These are phyloP conservation scores for Rhizophagus prolifer DNA, from an alignment of 192 early-diverging fungal species.

Conservation along the genomic window DNA sequence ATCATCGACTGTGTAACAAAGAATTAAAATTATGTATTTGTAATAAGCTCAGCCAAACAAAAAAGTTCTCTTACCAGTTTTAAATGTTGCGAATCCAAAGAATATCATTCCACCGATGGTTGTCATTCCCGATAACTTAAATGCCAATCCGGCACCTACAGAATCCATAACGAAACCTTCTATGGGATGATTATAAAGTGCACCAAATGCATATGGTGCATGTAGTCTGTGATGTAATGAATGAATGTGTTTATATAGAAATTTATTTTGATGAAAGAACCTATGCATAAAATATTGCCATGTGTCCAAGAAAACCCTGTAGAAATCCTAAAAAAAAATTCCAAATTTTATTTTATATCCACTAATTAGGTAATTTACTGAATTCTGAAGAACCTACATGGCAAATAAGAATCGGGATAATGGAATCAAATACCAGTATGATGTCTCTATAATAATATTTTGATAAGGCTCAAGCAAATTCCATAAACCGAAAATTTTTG, in stretches of 20 bases:
- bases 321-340: not conserved
- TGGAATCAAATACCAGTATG: constrained; percentile 38
- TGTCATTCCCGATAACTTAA: constrained; percentile 64
- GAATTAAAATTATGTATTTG: not conserved
- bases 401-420: constrained; percentile 45
- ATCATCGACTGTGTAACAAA: constrained; percentile 60
- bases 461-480: not conserved
- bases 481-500: not conserved
- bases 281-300: constrained; percentile 76
- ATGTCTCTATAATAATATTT: constrained; percentile 10
- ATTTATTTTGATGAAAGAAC: constrained; percentile 66
- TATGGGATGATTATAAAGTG: constrained; percentile 80
- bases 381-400: constrained; percentile 42
- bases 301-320: constrained; percentile 50
- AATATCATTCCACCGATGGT: constrained; percentile 66
- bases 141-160: constrained; percentile 63
- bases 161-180: constrained; percentile 78
- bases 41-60: not conserved
- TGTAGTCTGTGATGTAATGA: constrained; percentile 75
- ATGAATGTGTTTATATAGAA: constrained; percentile 74
- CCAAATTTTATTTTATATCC: too few species aligned
- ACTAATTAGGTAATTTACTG: not conserved
- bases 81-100: constrained; percentile 72
- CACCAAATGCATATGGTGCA: constrained; percentile 77
- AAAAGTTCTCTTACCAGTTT: constrained; percentile 48